Percentiles rank a stretch among this genome's conserved stretches.
Conservation (phyloP, 2,329 filamentous ascomycete species). For the Emergomyces pasteurianus region DNA sequence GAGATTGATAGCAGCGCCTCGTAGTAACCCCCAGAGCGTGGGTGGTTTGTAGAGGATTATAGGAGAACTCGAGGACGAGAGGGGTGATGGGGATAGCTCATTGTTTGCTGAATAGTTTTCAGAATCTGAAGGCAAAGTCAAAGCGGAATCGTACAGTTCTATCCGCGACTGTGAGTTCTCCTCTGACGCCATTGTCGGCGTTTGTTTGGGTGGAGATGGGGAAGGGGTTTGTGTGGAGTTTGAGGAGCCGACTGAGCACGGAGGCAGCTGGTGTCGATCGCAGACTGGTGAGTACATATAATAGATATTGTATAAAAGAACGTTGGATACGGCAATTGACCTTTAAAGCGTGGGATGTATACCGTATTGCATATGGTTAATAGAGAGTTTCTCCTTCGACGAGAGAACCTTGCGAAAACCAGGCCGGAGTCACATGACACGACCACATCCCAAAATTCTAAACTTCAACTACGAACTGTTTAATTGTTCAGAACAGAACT, state of each 20-base stretch:
- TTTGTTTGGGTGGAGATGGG: constrained; percentile 31
- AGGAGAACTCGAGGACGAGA: constrained; percentile 26
- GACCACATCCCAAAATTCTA: neutral
- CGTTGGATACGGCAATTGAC: neutral
- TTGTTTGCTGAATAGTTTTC: constrained; percentile 35
- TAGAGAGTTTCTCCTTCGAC: too few species aligned
- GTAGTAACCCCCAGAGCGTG: constrained; percentile 70
- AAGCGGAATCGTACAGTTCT: constrained; percentile 32
- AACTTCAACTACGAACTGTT: neutral
- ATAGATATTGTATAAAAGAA: neutral
- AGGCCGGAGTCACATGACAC: neutral
- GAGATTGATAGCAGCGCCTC: constrained; percentile 91
- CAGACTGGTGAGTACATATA: neutral
- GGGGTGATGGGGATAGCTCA: constrained; percentile 22
- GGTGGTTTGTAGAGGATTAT: constrained; percentile 82
- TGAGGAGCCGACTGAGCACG: neutral
- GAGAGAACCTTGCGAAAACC: too few species aligned
- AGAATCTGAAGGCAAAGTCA: constrained; percentile 37
- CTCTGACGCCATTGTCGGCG: constrained; percentile 21
- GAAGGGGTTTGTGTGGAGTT: neutral
- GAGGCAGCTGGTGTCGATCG: neutral
- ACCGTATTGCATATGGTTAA: too few species aligned
- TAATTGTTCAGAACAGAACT: neutral
- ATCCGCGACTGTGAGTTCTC: constrained; percentile 17
- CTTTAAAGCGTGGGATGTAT: neutral